Conservation (phyloP, 1,139 yeast genomes). For the Lodderomyces oxycetoniae region DNA sequence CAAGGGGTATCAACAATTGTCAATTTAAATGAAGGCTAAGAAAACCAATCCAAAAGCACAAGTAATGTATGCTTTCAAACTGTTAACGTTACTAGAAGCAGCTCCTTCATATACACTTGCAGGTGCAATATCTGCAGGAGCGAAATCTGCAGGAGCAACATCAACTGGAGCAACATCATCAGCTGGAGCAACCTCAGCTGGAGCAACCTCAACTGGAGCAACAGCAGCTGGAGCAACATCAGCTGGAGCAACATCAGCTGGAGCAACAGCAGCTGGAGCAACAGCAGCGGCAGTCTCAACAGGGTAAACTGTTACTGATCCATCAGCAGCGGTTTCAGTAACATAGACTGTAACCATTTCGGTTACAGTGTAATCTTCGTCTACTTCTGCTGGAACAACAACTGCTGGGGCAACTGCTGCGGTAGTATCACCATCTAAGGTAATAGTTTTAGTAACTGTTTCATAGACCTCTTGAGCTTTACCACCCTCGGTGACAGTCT, state of each 20-base stretch:
- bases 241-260: neutral
- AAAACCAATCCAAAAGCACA: too few species aligned
- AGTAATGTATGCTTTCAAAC: too few species aligned
- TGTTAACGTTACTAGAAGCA: neutral
- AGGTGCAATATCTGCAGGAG: neutral
- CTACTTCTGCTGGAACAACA: neutral
- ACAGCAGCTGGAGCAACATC: neutral
- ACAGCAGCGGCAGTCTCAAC: neutral
- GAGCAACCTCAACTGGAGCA: neutral
- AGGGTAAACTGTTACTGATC: neutral
- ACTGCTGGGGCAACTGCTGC: neutral
- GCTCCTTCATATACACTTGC: conserved; percentile 1
- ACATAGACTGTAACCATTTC: neutral
- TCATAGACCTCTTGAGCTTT: conserved; percentile 1
- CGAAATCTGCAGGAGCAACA: neutral
- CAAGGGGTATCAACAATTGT: too few species aligned
- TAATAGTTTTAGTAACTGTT: neutral
- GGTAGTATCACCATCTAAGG: neutral
- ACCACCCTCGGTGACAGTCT: neutral
- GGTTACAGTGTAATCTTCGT: too few species aligned
- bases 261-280: neutral
- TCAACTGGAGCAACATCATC: neutral
- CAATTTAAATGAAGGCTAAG: too few species aligned
- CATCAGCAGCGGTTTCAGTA: neutral
- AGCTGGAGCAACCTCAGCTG: neutral